Percentiles rank a stretch among this genome's conserved stretches.
phyloP scores from a whole-genome alignment of 257 asterid genomes.

The Anisodus acutangulus region DNA sequence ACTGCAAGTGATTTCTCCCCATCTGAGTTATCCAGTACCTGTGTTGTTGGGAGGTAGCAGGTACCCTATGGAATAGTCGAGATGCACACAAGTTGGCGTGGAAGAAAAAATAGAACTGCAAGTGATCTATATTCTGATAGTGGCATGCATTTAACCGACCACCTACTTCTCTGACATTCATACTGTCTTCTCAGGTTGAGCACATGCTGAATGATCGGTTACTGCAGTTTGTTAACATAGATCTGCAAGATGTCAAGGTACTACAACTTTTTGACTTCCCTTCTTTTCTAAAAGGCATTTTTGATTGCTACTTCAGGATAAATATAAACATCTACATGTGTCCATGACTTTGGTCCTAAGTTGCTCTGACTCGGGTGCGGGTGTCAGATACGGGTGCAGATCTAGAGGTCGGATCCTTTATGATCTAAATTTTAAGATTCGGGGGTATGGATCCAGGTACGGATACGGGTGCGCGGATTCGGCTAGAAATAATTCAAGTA shows the following conservation, averaged over 20 bases:
- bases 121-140: not conserved
- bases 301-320: not conserved
- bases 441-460: too few relatives aligned
- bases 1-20: not conserved
- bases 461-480: too few relatives aligned
- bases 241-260: slow-evolving; percentile 98
- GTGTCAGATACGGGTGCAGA: too few relatives aligned
- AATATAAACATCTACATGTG: not conserved
- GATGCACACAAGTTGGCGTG: not conserved
- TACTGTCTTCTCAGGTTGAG: slow-evolving; percentile 73
- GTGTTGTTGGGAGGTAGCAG: not conserved
- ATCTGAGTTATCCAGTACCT: not conserved
- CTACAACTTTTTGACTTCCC: slow-evolving; percentile 35
- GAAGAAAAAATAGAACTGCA: not conserved
- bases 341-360: not conserved
- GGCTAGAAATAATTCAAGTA: too few relatives aligned
- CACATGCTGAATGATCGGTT: slow-evolving; percentile 88
- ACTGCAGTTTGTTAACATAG: slow-evolving; percentile 90
- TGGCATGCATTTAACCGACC: not conserved
- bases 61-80: not conserved
- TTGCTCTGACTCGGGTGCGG: too few relatives aligned
- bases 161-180: slow-evolving; percentile 29
- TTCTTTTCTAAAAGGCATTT: slow-evolving; percentile 8
- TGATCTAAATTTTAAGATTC: too few relatives aligned
- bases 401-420: too few relatives aligned